Evolutionary conservation across 208 protist species (phyloP).

Genomic region (Acanthamoeba sp.): DNA sequence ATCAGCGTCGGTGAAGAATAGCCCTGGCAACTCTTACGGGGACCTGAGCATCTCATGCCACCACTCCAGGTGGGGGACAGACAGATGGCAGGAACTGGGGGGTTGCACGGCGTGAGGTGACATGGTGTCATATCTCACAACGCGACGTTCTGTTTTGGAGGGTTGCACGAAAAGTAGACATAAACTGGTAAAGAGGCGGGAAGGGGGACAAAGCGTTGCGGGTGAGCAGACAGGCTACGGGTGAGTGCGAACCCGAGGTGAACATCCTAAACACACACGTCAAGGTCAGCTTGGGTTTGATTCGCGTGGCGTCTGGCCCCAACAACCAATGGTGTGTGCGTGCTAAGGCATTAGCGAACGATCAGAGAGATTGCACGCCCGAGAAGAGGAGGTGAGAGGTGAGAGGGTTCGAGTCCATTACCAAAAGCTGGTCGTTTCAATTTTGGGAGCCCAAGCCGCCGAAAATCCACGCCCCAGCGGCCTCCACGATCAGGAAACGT

Average conservation of each 20-base stretch:
- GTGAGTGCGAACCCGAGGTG: not conserved
- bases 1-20: too few relatives aligned
- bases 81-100: too few relatives aligned
- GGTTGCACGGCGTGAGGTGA: too few relatives aligned
- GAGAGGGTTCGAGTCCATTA: not conserved
- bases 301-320: too few relatives aligned
- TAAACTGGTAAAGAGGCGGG: not conserved
- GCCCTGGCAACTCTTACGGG: too few relatives aligned
- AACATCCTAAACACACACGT: too few relatives aligned
- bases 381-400: not conserved
- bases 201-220: not conserved
- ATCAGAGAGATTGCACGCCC: not conserved
- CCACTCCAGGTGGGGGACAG: too few relatives aligned
- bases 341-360: not conserved
- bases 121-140: not conserved
- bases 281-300: too few relatives aligned
- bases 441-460: conserved; percentile 4
- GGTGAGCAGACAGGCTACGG: not conserved
- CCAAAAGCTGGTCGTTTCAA: not conserved
- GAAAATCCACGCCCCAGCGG: not conserved
- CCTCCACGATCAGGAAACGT: conserved; percentile 33
- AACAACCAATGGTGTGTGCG: too few relatives aligned
- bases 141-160: not conserved
- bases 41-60: too few relatives aligned
- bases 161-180: not conserved